Evolutionary conservation across 2,329 filamentous ascomycete genomes (phyloP).

Genomic region (Fusarium liriodendri): DNA sequence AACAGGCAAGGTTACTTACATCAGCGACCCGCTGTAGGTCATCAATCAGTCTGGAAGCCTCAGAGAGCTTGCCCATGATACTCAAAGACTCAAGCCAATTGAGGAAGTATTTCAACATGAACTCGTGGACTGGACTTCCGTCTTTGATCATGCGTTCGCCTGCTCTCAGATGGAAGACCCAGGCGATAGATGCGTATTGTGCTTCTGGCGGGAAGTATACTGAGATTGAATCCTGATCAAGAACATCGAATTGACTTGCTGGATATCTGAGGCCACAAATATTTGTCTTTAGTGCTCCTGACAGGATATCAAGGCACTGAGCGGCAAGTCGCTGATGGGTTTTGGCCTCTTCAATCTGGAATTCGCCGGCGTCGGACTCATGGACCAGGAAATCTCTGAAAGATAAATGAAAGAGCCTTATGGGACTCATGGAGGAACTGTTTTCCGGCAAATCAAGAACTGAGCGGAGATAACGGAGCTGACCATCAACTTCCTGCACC

Average conservation of each 20-base stretch:
- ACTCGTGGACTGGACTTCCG: constrained; percentile 20
- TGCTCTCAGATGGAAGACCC: constrained; percentile 45
- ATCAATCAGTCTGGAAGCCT: constrained; percentile 2
- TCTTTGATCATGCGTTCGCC: constrained; percentile 44
- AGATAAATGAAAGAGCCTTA: constrained; percentile 50
- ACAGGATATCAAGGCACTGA: constrained; percentile 3
- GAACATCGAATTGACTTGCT: too few relatives aligned
- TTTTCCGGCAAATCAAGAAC: constrained; percentile 46
- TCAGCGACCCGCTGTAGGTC: constrained; percentile 8
- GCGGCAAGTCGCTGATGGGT: neutral
- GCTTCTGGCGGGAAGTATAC: constrained; percentile 40
- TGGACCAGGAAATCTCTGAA: constrained; percentile 49
- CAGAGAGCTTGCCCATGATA: constrained; percentile 2
- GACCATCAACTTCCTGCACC: constrained; percentile 25
- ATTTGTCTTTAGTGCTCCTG: constrained; percentile 45
- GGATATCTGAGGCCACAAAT: constrained; percentile 14
- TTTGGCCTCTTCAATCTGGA: constrained; percentile 23
- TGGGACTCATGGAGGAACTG: constrained; percentile 18
- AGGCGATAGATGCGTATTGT: constrained; percentile 51
- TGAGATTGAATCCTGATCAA: neutral
- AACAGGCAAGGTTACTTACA: neutral
- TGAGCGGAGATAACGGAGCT: constrained; percentile 48
- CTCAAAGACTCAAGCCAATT: constrained; percentile 36
- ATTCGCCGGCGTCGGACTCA: constrained; percentile 36
- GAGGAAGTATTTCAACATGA: constrained; percentile 24